phyloP scores from a whole-genome alignment of 2,329 filamentous ascomycete species.

The Lachnellula cervina region DNA sequence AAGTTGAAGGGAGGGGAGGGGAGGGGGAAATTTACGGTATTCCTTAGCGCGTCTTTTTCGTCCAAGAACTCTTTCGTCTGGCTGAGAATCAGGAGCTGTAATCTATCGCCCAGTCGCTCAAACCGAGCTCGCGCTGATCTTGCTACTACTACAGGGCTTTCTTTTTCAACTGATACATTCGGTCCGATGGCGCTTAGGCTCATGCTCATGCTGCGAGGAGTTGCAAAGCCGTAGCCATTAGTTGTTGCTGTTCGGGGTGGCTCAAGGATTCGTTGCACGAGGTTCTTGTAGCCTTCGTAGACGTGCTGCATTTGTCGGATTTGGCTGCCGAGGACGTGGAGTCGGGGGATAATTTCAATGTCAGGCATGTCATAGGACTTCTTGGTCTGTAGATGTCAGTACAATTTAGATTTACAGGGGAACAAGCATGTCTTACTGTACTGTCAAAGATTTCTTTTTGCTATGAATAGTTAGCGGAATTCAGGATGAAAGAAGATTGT shows the following conservation, averaged over 20 bases:
- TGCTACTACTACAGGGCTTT: neutral
- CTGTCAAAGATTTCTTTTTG: constrained; percentile 26
- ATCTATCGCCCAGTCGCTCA: constrained; percentile 52
- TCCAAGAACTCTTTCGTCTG: constrained; percentile 59
- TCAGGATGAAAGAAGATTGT: neutral
- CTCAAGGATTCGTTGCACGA: constrained; percentile 53
- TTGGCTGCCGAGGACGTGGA: constrained; percentile 57
- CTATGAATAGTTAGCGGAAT: constrained; percentile 6
- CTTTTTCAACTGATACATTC: constrained; percentile 28
- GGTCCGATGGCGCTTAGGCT: constrained; percentile 18
- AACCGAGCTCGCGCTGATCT: constrained; percentile 52
- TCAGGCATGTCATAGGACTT: constrained; percentile 37
- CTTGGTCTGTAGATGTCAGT: constrained; percentile 26
- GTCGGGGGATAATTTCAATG: constrained; percentile 49
- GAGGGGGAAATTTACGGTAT: constrained; percentile 45
- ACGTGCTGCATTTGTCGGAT: constrained; percentile 56
- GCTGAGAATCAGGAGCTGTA: constrained; percentile 55
- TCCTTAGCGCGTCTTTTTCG: constrained; percentile 66
- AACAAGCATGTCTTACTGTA: constrained; percentile 17
- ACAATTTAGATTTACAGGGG: neutral
- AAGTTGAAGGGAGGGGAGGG: neutral
- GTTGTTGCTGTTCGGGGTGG: constrained; percentile 7
- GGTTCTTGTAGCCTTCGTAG: constrained; percentile 54
- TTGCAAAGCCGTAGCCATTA: neutral
- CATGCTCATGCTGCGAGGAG: constrained; percentile 30